phyloP scores from a whole-genome alignment of 305 asterid genomes.

The Caryopteris hybrid region DNA sequence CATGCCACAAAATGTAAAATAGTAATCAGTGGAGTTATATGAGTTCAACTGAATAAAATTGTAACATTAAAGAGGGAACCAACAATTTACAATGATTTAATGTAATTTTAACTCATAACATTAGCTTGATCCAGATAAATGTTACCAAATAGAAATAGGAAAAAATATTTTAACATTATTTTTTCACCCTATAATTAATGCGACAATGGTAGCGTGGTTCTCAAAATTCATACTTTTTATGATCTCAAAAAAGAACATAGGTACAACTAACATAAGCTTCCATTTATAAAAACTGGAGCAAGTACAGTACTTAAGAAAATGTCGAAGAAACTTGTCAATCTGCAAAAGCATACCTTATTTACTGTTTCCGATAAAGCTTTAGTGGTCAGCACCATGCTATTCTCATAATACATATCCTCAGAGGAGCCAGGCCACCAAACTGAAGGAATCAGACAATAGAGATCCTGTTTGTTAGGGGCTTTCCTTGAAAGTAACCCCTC shows the following conservation, averaged over 20 bases:
- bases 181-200: neutral
- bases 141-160: neutral
- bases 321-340: neutral
- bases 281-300: neutral
- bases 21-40: neutral
- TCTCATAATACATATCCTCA: constrained; percentile 71
- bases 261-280: constrained; percentile 5
- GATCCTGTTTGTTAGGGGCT: constrained; percentile 84
- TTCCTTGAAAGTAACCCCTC: constrained; percentile 87
- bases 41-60: neutral
- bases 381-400: constrained; percentile 82
- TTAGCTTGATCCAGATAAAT: neutral
- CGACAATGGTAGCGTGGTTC: neutral
- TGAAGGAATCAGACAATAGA: constrained; percentile 80
- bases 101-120: neutral
- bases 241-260: neutral
- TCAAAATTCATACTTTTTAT: neutral
- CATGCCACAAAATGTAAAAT: constrained; percentile 12
- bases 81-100: neutral
- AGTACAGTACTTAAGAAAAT: neutral
- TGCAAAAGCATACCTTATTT: constrained; percentile 49
- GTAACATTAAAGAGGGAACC: neutral
- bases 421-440: constrained; percentile 96
- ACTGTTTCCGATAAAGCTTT: constrained; percentile 82
- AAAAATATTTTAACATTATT: neutral